Evolutionary conservation across 1,284 basidiomycete genomes (phyloP).

Genomic region (Hymenochaete sp.): DNA sequence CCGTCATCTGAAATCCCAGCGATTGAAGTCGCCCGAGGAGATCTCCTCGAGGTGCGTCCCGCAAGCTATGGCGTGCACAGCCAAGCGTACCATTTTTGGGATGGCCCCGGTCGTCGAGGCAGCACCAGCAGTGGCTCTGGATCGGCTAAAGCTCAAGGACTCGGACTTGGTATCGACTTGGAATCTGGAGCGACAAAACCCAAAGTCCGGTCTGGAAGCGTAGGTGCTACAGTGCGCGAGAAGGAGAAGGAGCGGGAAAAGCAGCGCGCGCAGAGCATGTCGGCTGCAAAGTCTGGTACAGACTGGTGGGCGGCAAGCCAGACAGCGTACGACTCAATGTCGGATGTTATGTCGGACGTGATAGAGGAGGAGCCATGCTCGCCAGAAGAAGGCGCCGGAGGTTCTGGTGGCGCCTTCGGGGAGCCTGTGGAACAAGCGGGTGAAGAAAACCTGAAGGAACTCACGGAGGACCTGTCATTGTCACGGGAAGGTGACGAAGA

Average conservation of each 20-base stretch:
- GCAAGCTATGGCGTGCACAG: slow-evolving; percentile 86
- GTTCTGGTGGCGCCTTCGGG: slow-evolving; percentile 9
- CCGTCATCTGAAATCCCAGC: slow-evolving; percentile 96
- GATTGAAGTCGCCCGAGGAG: slow-evolving; percentile 89
- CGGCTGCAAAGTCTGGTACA: background rate
- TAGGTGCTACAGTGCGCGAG: background rate
- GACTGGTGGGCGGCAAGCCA: slow-evolving; percentile 6
- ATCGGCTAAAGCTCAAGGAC: slow-evolving; percentile 3
- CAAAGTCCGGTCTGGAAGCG: slow-evolving; percentile 9
- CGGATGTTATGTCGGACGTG: background rate
- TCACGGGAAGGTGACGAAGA: slow-evolving; percentile 23
- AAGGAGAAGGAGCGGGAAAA: slow-evolving; percentile 8
- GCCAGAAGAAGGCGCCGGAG: slow-evolving; percentile 11
- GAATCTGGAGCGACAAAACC: background rate
- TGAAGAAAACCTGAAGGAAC: slow-evolving; percentile 7
- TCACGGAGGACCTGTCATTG: slow-evolving; percentile 1
- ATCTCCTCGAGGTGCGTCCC: slow-evolving; percentile 83
- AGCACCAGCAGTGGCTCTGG: slow-evolving; percentile 7
- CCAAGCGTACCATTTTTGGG: slow-evolving; percentile 90
- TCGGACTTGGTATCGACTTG: background rate
- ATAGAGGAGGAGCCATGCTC: background rate
- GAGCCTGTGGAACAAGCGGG: slow-evolving; percentile 11
- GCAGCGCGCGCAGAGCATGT: slow-evolving; percentile 3
- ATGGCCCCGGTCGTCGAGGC: slow-evolving; percentile 55
- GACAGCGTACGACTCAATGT: background rate